Base-by-base conservation (phyloP, 441 rosid species). In the Heliophila coronopifolia region DNA sequence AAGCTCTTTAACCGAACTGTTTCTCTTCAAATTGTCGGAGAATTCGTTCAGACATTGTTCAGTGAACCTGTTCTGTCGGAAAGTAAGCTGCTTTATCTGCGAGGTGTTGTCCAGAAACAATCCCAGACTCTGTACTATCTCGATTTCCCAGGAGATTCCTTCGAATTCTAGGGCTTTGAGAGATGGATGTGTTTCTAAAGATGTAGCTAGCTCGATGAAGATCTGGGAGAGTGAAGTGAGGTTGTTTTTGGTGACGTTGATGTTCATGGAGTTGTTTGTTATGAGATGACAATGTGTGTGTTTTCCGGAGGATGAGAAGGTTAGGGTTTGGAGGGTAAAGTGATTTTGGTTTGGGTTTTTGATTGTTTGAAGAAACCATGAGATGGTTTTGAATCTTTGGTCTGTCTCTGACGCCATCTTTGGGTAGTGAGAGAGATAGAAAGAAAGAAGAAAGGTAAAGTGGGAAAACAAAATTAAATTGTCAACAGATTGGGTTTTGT, bases 111-210 rank as follows among this genome's bases (percentile, higher is more conserved):
- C 84, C 4, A 92, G 67, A 38, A 92, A 52, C 48, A 74, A 56
- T 9, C 83, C 81, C 4, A 92, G 84, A 34, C 60, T 61, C 23
- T 65, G 68, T 8, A 83, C 22, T 20, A 70, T 75, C 41, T 83
- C 77, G 15, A 64, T 34, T 30, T 76, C 83, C 98, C 98, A 85
- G 1, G 65, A 67, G 25, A 76, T 80, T 13, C 70, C 64, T 54
- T 73, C 73, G 61, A 87, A 85, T 77, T 81, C 94, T 55, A 83
- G 41, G 75, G 73, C 77, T 32, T 68, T 71, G 24, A 87, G 62
- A 37, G 86, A 70, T 28, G 72, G 38, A 3, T 54, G 73, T 19
- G 65, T 54, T 65, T 60, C 72, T 44, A 51, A 44, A 36, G 83
- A 51, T 6, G 81, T 71, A 12, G 77, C 70, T 4, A 85, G 55